These are phyloP conservation scores for Nyctanthes arbortristis DNA, from an alignment of 257 asterid species.

Conservation along the genomic window DNA sequence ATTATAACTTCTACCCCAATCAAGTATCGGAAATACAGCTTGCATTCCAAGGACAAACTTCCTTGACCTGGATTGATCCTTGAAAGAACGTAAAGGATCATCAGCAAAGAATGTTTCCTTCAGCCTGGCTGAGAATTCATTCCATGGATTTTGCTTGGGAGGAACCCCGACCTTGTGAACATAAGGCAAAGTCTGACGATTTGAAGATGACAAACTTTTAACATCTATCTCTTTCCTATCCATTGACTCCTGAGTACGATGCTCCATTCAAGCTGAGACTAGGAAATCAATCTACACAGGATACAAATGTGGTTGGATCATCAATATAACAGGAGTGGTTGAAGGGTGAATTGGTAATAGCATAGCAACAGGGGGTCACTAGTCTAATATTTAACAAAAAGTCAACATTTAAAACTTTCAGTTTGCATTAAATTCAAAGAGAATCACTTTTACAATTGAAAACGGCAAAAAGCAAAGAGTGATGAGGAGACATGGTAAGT, in stretches of 20 bases:
- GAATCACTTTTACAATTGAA: slow-evolving; percentile 5
- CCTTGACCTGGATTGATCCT: slow-evolving; percentile 71
- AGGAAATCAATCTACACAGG: background rate
- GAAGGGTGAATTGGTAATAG: slow-evolving; percentile 12
- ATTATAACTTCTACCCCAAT: slow-evolving; percentile 65
- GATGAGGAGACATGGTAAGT: background rate
- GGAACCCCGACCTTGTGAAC: slow-evolving; percentile 81
- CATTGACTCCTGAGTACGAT: slow-evolving; percentile 22
- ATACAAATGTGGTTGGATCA: background rate
- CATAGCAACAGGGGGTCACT: background rate
- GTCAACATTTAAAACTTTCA: background rate
- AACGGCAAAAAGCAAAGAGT: background rate
- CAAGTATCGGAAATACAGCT: slow-evolving; percentile 77
- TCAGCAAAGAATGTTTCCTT: slow-evolving; percentile 84
- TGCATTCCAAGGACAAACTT: slow-evolving; percentile 64
- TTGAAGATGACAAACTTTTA: slow-evolving; percentile 42
- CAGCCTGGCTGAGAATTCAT: slow-evolving; percentile 56
- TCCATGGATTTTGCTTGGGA: slow-evolving; percentile 66
- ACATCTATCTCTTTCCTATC: slow-evolving; percentile 45
- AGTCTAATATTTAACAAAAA: slow-evolving; percentile 18
- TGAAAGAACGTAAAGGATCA: slow-evolving; percentile 82
- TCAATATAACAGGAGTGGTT: slow-evolving; percentile 13
- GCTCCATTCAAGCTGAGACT: slow-evolving; percentile 34
- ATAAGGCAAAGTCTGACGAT: slow-evolving; percentile 43
- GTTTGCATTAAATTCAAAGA: background rate